phyloP scores from a whole-genome alignment of 768 basidiomycete genomes.

The Rhodotorula paludigena region DNA sequence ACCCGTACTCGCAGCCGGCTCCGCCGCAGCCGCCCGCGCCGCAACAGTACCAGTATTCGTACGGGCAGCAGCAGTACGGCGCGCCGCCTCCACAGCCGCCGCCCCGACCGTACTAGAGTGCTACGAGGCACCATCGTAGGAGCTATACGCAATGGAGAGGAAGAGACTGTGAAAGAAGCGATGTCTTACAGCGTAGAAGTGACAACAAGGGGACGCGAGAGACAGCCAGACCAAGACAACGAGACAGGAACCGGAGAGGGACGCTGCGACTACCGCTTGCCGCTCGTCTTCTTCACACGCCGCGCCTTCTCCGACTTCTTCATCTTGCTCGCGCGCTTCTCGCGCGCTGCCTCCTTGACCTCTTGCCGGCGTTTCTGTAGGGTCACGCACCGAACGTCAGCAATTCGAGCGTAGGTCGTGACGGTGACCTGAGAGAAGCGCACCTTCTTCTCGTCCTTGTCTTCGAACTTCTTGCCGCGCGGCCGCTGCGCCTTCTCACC shows the following conservation, averaged over 20 bases:
- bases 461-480: slow-evolving; percentile 61
- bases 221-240: too few relatives aligned
- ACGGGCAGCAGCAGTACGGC: not conserved
- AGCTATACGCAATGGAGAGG: not conserved
- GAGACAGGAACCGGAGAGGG: too few relatives aligned
- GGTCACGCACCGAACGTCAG: too few relatives aligned
- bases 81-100: not conserved
- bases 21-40: not conserved
- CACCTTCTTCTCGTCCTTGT: slow-evolving; percentile 40
- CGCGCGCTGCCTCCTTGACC: slow-evolving; percentile 29
- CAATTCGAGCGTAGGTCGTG: too few relatives aligned
- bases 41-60: not conserved
- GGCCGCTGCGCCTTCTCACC: slow-evolving; percentile 56
- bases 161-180: not conserved
- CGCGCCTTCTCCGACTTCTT: slow-evolving; percentile 33
- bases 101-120: not conserved
- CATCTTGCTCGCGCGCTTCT: slow-evolving; percentile 37
- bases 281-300: slow-evolving; percentile 23
- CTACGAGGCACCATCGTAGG: not conserved
- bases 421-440: not conserved
- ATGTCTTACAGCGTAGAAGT: too few relatives aligned
- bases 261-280: not conserved
- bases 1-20: not conserved
- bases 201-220: too few relatives aligned
- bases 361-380: slow-evolving; percentile 32